These are phyloP conservation scores for Rutstroemia sydowiana DNA, from an alignment of 2,329 filamentous ascomycete genomes.

Conservation along the genomic window DNA sequence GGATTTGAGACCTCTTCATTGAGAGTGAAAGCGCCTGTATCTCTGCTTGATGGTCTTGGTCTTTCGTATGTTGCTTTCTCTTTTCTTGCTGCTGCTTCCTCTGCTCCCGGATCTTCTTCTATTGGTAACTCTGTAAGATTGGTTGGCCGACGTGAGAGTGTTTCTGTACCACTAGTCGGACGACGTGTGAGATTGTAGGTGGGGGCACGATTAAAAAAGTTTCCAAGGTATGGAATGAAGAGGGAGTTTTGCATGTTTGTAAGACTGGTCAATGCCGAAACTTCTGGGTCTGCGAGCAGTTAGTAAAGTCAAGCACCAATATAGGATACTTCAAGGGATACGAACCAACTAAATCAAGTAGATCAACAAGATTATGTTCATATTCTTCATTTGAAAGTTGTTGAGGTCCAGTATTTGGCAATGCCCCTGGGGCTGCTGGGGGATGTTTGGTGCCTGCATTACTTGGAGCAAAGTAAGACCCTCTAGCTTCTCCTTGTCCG, in stretches of 20 bases:
- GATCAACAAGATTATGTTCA: slow-evolving; percentile 54
- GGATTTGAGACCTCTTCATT: slow-evolving; percentile 61
- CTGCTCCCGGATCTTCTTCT: slow-evolving; percentile 10
- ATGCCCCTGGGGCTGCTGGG: neutral
- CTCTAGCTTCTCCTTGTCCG: neutral
- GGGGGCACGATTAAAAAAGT: slow-evolving; percentile 66
- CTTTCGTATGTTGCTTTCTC: neutral
- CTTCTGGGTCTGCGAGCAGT: slow-evolving; percentile 31
- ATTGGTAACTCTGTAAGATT: slow-evolving; percentile 9
- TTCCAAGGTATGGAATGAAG: slow-evolving; percentile 75
- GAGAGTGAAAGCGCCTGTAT: slow-evolving; percentile 23
- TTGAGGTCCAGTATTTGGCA: neutral
- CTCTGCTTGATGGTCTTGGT: slow-evolving; percentile 16
- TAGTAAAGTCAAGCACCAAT: slow-evolving; percentile 2
- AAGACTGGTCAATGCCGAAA: slow-evolving; percentile 73
- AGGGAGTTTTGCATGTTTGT: slow-evolving; percentile 89
- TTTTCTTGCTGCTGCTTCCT: slow-evolving; percentile 10
- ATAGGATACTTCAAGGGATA: neutral
- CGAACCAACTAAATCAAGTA: slow-evolving; percentile 60
- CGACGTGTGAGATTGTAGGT: slow-evolving; percentile 73
- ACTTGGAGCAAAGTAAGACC: neutral
- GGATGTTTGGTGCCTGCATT: neutral
- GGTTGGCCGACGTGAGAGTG: slow-evolving; percentile 36
- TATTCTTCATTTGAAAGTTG: slow-evolving; percentile 36
- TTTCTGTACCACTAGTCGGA: too few species aligned